phyloP scores from a whole-genome alignment of 768 basidiomycete genomes.

The Fomitopsis pulvina region DNA sequence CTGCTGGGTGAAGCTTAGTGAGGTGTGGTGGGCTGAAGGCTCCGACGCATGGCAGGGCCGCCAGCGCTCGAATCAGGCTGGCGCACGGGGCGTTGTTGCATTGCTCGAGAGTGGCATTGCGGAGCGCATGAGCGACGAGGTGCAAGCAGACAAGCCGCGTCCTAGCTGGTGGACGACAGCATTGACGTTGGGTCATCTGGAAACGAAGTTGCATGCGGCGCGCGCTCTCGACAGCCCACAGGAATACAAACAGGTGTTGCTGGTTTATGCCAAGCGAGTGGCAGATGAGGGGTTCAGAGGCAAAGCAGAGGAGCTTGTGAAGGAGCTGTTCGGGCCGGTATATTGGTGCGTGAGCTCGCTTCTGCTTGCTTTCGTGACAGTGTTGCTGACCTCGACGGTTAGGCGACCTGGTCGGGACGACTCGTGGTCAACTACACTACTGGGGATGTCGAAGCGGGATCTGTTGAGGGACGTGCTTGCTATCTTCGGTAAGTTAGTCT shows the following conservation, averaged over 20 bases:
- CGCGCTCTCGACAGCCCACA: conserved; percentile 69
- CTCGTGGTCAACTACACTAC: conserved; percentile 63
- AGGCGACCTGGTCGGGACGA: conserved; percentile 66
- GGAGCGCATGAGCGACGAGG: conserved; percentile 17
- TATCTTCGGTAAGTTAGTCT: conserved; percentile 60
- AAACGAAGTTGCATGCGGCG: conserved; percentile 73
- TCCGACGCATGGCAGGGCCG: conserved; percentile 81
- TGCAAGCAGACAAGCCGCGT: conserved; percentile 33
- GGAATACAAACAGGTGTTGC: conserved; percentile 76
- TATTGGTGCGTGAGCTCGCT: conserved; percentile 77
- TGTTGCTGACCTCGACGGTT: conserved; percentile 3
- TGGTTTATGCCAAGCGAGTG: conserved; percentile 75
- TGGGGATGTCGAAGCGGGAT: conserved; percentile 76
- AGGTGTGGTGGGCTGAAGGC: conserved; percentile 80
- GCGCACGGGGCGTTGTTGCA: conserved; percentile 47
- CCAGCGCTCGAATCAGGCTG: conserved; percentile 38
- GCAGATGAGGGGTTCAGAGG: conserved; percentile 85
- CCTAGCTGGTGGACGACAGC: conserved; percentile 82
- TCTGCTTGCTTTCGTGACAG: background rate
- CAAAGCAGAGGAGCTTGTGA: conserved; percentile 88
- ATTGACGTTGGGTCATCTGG: conserved; percentile 82
- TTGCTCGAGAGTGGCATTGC: conserved; percentile 26
- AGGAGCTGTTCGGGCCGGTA: conserved; percentile 84
- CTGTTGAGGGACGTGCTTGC: conserved; percentile 73
- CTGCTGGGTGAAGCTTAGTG: conserved; percentile 70